Evolutionary conservation across 257 asterid genomes (phyloP).

Genomic region (Solanum raphanifolium): DNA sequence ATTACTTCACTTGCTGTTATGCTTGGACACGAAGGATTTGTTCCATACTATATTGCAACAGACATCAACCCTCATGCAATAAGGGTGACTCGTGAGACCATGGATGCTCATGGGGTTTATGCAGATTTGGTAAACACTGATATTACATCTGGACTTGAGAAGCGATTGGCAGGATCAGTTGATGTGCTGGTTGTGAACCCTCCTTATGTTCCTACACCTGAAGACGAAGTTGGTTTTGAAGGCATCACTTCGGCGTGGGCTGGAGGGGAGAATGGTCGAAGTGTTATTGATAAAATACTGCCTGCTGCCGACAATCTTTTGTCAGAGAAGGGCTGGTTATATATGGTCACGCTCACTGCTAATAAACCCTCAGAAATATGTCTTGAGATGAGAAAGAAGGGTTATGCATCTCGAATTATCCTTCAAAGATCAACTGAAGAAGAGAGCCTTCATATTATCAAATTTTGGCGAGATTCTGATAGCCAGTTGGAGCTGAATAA

Average conservation of each 20-base stretch:
- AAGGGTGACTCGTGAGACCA: constrained; percentile 51
- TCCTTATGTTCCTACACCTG: constrained; percentile 97
- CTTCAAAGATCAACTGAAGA: constrained; percentile 89
- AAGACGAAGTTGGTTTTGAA: constrained; percentile 72
- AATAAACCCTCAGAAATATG: constrained; percentile 73
- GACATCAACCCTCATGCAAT: constrained; percentile 79
- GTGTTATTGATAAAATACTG: constrained; percentile 76
- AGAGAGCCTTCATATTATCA: constrained; percentile 79
- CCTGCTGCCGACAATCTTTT: constrained; percentile 69
- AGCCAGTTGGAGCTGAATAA: constrained; percentile 31
- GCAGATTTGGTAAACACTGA: constrained; percentile 23
- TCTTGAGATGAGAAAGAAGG: constrained; percentile 70
- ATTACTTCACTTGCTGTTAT: constrained; percentile 81
- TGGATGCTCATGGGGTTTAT: constrained; percentile 51
- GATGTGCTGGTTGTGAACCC: constrained; percentile 93
- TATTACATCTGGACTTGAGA: constrained; percentile 52
- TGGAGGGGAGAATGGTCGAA: constrained; percentile 82
- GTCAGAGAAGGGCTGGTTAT: constrained; percentile 86
- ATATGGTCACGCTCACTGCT: constrained; percentile 57
- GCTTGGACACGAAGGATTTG: constrained; percentile 30
- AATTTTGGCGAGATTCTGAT: constrained; percentile 75
- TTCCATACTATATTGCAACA: constrained; percentile 54
- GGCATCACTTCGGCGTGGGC: constrained; percentile 94
- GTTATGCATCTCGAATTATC: constrained; percentile 67
- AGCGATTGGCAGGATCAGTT: constrained; percentile 45